phyloP scores from a whole-genome alignment of 2,329 filamentous ascomycete genomes.

The Exophiala mesophila region DNA sequence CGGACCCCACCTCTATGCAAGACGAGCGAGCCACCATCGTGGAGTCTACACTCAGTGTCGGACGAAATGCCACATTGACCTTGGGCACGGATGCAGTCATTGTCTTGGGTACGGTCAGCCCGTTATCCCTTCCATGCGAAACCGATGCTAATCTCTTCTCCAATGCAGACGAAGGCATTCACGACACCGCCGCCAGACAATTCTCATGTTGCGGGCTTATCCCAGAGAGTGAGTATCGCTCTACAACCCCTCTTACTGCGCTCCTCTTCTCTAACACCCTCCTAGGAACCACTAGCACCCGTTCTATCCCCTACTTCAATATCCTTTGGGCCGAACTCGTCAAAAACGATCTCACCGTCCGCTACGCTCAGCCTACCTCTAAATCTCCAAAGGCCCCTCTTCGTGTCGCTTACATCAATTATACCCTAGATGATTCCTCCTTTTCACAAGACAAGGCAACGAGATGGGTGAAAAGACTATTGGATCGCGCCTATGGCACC shows the following conservation, averaged over 20 bases:
- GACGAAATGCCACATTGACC: constrained; percentile 56
- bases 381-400: constrained; percentile 50
- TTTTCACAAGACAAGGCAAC: constrained; percentile 38
- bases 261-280: constrained; percentile 2
- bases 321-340: constrained; percentile 73
- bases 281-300: constrained; percentile 46
- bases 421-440: constrained; percentile 53
- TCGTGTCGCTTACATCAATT: constrained; percentile 56
- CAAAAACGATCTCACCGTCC: constrained; percentile 60
- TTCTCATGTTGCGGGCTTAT: constrained; percentile 54
- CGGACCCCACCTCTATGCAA: constrained; percentile 14
- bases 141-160: constrained; percentile 7
- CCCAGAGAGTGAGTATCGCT: constrained; percentile 42
- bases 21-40: constrained; percentile 33
- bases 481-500: constrained; percentile 65
- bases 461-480: constrained; percentile 59
- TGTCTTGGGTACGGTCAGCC: constrained; percentile 48
- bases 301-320: constrained; percentile 71
- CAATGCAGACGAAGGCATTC: constrained; percentile 19
- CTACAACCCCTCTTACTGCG: not conserved
- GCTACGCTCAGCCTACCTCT: constrained; percentile 61
- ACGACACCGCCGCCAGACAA: constrained; percentile 19
- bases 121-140: not conserved
- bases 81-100: constrained; percentile 57
- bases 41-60: constrained; percentile 49